Evolutionary conservation across 495 filamentous ascomycete species (phyloP).

Genomic region (Talaromyces liani): DNA sequence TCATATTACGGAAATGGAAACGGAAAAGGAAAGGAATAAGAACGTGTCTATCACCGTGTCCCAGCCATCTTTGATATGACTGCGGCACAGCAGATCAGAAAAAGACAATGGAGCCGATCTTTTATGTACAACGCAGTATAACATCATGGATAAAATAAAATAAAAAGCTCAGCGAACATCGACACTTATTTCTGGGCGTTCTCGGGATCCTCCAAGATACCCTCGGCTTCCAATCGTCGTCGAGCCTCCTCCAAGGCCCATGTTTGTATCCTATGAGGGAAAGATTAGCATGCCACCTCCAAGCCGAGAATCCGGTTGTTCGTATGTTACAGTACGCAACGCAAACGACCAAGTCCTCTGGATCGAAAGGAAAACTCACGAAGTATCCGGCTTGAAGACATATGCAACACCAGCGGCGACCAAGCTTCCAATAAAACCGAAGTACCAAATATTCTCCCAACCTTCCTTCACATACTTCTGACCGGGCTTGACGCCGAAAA

Average conservation of each 20-base stretch:
- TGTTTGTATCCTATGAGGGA: conserved; percentile 98
- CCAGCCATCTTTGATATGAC: conserved; percentile 10
- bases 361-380: conserved; percentile 63
- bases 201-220: conserved; percentile 75
- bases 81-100: conserved; percentile 22
- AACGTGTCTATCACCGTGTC: conserved; percentile 34
- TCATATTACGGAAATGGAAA: conserved; percentile 13
- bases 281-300: too few species aligned
- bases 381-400: conserved; percentile 96
- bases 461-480: conserved; percentile 94
- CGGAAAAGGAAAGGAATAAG: conserved; percentile 20
- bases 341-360: too few species aligned
- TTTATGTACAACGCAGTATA: conserved; percentile 42
- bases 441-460: conserved; percentile 86
- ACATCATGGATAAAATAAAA: conserved; percentile 15
- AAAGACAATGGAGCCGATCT: conserved; percentile 21
- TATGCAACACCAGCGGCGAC: conserved; percentile 70
- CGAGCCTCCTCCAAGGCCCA: conserved; percentile 98
- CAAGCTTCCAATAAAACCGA: conserved; percentile 83
- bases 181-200: conserved; percentile 31
- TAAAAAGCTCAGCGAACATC: conserved; percentile 10
- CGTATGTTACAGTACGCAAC: too few species aligned
- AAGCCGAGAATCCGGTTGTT: too few species aligned
- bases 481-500: conserved; percentile 84
- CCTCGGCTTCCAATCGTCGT: conserved; percentile 86